phyloP scores from a whole-genome alignment of 805 yeast species.

The Hanseniaspora occidentalis region DNA sequence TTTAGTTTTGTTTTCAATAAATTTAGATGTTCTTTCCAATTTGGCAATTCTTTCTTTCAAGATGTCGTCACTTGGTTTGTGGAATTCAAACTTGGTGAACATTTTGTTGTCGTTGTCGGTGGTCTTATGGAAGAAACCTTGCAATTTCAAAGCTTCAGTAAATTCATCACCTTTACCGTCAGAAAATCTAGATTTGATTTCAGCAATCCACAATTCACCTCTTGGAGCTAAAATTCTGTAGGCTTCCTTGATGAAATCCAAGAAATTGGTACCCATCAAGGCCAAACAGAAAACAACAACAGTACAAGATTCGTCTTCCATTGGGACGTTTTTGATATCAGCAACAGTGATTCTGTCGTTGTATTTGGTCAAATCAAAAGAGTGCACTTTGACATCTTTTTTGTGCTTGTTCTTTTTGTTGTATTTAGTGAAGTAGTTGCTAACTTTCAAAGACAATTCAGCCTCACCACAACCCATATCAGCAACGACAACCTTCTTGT shows the following conservation, averaged over 20 bases:
- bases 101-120: slow-evolving; percentile 80
- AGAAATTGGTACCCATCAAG: slow-evolving; percentile 92
- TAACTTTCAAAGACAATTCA: slow-evolving; percentile 58
- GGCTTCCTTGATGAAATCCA: slow-evolving; percentile 87
- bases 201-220: slow-evolving; percentile 96
- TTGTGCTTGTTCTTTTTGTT: slow-evolving; percentile 26
- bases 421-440: slow-evolving; percentile 31
- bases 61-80: slow-evolving; percentile 67
- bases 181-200: slow-evolving; percentile 81
- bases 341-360: slow-evolving; percentile 93
- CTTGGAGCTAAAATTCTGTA: slow-evolving; percentile 74
- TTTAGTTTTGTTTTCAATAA: slow-evolving; percentile 58
- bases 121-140: slow-evolving; percentile 78
- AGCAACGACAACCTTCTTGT: slow-evolving; percentile 57
- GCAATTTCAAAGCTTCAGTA: slow-evolving; percentile 57
- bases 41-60: slow-evolving; percentile 49
- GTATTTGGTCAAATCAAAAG: slow-evolving; percentile 84
- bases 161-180: slow-evolving; percentile 73
- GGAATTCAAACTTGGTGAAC: slow-evolving; percentile 92
- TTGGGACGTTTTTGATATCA: slow-evolving; percentile 83
- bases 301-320: slow-evolving; percentile 65
- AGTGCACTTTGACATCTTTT: slow-evolving; percentile 54
- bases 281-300: slow-evolving; percentile 91
- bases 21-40: slow-evolving; percentile 48
- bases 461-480: slow-evolving; percentile 99